Conservation (phyloP, 2,329 filamentous ascomycete genomes). For the Ophiostoma perfectum region DNA sequence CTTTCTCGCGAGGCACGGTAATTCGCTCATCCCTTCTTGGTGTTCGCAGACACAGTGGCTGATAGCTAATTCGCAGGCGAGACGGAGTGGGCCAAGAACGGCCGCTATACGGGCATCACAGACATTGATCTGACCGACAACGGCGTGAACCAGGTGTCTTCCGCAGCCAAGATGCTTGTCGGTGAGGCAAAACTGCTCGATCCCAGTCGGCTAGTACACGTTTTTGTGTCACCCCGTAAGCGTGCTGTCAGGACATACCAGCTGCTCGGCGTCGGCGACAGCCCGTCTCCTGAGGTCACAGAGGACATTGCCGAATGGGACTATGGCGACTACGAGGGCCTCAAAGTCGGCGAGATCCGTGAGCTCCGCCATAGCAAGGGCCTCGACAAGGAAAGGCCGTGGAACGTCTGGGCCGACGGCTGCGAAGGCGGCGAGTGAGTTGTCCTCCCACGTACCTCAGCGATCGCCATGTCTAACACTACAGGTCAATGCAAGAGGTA, state of each 20-base stretch:
- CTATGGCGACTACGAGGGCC: constrained; percentile 58
- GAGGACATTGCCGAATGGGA: constrained; percentile 55
- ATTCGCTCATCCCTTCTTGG: neutral
- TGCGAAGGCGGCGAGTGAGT: constrained; percentile 51
- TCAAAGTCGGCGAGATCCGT: constrained; percentile 47
- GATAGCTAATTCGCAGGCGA: constrained; percentile 23
- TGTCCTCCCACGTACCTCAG: neutral
- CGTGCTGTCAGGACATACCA: constrained; percentile 46
- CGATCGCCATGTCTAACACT: too few species aligned
- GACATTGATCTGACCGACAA: constrained; percentile 40
- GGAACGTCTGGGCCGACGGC: constrained; percentile 56
- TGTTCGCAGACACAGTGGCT: neutral
- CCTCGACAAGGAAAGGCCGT: constrained; percentile 43
- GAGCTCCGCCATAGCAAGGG: constrained; percentile 41
- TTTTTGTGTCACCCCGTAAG: constrained; percentile 47
- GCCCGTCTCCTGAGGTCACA: constrained; percentile 35
- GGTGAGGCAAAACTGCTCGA: constrained; percentile 48
- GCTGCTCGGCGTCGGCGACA: constrained; percentile 35
- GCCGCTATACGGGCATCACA: constrained; percentile 42
- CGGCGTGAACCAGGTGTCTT: constrained; percentile 42
- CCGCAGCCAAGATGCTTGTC: constrained; percentile 42
- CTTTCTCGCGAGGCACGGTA: constrained; percentile 37
- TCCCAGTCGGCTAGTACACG: constrained; percentile 41
- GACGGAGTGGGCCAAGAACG: constrained; percentile 45
- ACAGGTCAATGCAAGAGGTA: constrained; percentile 30